phyloP scores from a whole-genome alignment of 352 stramenopile genomes.

The Elongisporangium prolatum region DNA sequence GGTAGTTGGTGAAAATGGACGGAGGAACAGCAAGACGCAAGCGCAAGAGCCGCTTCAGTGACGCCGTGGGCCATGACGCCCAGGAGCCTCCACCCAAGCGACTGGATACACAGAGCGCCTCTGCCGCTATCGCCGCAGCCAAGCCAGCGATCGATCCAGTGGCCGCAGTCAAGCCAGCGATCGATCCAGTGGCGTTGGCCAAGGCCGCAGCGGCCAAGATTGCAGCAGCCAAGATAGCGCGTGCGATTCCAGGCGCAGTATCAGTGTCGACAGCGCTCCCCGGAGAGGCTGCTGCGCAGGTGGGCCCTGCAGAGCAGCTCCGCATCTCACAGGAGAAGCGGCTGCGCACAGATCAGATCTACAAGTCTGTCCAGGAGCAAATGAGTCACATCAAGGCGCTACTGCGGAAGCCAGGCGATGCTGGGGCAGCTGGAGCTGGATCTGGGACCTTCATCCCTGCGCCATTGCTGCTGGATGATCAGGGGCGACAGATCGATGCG shows the following conservation, averaged over 20 bases:
- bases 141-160: neutral
- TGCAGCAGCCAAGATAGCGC: slow-evolving; percentile 71
- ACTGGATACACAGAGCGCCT: slow-evolving; percentile 4
- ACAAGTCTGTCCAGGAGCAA: slow-evolving; percentile 81
- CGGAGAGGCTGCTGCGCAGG: slow-evolving; percentile 1
- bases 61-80: slow-evolving; percentile 23
- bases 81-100: slow-evolving; percentile 14
- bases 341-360: slow-evolving; percentile 67
- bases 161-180: neutral
- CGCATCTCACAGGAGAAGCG: slow-evolving; percentile 51
- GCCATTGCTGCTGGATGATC: slow-evolving; percentile 69
- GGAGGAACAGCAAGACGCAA: slow-evolving; percentile 42
- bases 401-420: slow-evolving; percentile 38
- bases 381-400: slow-evolving; percentile 76
- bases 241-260: slow-evolving; percentile 39
- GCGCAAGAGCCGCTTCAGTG: slow-evolving; percentile 83
- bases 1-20: neutral
- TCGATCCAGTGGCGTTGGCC: slow-evolving; percentile 58
- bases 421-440: neutral
- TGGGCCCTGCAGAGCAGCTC: slow-evolving; percentile 27
- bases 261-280: neutral
- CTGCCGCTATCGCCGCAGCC: neutral
- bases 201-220: slow-evolving; percentile 76
- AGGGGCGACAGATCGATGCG: slow-evolving; percentile 75
- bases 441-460: slow-evolving; percentile 62